A percentile compares a stretch with the other conserved stretches of the same genome.
These are phyloP conservation scores for Penicillium sp. DNA, from an alignment of 2,329 filamentous ascomycete species.

Conservation along the genomic window DNA sequence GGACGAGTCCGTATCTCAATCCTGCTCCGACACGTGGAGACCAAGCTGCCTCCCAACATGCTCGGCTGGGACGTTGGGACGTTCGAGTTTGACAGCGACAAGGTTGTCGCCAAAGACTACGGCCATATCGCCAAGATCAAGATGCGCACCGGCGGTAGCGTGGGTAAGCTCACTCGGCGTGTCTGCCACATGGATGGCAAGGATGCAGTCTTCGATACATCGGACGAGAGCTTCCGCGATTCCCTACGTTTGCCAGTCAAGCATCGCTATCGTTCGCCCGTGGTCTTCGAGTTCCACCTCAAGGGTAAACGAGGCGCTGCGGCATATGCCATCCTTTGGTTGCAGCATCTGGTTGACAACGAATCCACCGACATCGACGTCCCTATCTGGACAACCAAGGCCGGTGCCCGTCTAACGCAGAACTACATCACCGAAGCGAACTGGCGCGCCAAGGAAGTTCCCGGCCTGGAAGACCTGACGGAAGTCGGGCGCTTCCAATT, in stretches of 20 bases:
- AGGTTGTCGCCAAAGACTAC: conserved; percentile 65
- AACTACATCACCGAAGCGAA: conserved; percentile 89
- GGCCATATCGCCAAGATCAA: conserved; percentile 65
- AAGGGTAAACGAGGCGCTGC: conserved; percentile 67
- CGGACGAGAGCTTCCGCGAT: conserved; percentile 49
- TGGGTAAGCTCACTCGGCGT: conserved; percentile 64
- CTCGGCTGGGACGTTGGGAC: conserved; percentile 95
- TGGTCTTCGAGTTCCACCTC: conserved; percentile 82
- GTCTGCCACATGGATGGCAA: conserved; percentile 61
- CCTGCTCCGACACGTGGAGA: conserved; percentile 85
- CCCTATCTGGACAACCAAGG: conserved; percentile 85
- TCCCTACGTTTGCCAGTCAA: conserved; percentile 79
- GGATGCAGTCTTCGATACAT: conserved; percentile 60
- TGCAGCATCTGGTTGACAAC: conserved; percentile 79
- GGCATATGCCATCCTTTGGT: conserved; percentile 79
- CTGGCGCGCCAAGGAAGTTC: conserved; percentile 57
- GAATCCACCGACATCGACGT: conserved; percentile 75
- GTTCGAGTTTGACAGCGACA: conserved; percentile 77
- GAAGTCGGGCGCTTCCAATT: conserved; percentile 82
- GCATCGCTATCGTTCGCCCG: conserved; percentile 82
- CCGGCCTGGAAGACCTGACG: conserved; percentile 71
- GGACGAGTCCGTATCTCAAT: conserved; percentile 85
- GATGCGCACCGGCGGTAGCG: conserved; percentile 80
- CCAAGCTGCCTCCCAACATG: conserved; percentile 77
- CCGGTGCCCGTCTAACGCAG: conserved; percentile 73